phyloP scores from a whole-genome alignment of 176 grass and related monocot species.

The Triticum timopheevii region DNA sequence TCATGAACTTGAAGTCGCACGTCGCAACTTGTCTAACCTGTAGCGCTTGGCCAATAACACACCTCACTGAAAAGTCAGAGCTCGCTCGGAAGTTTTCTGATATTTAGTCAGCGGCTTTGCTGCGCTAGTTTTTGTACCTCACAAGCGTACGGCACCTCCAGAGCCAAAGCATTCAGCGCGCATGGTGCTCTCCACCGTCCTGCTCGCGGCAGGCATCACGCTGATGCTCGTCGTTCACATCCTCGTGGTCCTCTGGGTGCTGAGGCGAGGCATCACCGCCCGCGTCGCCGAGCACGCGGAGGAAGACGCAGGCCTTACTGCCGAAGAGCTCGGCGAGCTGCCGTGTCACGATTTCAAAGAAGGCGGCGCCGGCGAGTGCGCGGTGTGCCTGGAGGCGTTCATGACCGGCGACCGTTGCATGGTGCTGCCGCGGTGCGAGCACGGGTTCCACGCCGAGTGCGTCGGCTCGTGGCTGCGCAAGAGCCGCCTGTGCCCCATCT shows the following conservation, averaged over 20 bases:
- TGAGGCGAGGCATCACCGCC: neutral
- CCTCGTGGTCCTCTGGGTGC: neutral
- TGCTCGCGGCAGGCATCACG: neutral
- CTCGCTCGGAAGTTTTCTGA: neutral
- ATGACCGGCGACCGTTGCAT: neutral
- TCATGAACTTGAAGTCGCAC: neutral
- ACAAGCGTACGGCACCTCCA: neutral
- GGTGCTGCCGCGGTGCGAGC: constrained; percentile 34
- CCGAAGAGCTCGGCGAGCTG: neutral
- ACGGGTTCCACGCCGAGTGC: constrained; percentile 65
- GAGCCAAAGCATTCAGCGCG: neutral
- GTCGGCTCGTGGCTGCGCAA: constrained; percentile 64
- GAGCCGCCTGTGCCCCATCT: constrained; percentile 54
- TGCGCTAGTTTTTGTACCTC: neutral
- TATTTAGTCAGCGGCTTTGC: neutral
- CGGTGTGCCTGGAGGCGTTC: neutral
- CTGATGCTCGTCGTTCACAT: neutral
- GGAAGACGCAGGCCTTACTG: neutral
- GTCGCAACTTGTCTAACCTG: neutral
- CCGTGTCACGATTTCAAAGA: neutral
- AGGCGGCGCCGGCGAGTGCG: neutral
- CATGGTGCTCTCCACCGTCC: neutral
- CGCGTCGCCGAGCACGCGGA: neutral
- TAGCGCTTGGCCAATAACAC: neutral
- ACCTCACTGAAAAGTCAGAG: neutral